Conservation (phyloP, 2,329 filamentous ascomycete species). For the Cordyceps javanica region DNA sequence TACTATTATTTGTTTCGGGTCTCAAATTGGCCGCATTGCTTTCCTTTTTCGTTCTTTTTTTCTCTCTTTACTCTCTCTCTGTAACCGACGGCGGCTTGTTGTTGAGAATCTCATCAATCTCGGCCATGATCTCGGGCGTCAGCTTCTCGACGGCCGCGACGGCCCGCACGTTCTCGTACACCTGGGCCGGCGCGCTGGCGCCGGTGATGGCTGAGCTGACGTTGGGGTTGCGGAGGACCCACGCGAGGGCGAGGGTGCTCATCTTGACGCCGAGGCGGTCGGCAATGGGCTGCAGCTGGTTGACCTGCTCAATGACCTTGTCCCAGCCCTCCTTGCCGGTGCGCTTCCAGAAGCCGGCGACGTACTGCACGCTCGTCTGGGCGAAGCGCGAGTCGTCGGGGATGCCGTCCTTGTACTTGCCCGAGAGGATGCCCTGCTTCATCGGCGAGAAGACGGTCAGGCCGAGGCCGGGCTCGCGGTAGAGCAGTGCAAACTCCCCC, state of each 20-base stretch:
- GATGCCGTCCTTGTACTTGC: constrained; percentile 61
- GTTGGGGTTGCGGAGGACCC: constrained; percentile 56
- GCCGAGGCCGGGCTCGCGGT: constrained; percentile 53
- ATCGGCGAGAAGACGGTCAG: constrained; percentile 59
- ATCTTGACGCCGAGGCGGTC: constrained; percentile 55
- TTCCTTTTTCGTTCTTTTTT: background rate
- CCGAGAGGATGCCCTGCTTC: constrained; percentile 51
- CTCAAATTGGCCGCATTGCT: too few species aligned
- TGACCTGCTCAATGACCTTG: constrained; percentile 52
- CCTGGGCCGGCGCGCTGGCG: constrained; percentile 51
- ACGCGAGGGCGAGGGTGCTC: constrained; percentile 52
- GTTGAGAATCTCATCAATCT: constrained; percentile 53
- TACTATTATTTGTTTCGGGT: too few species aligned
- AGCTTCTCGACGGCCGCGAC: constrained; percentile 47
- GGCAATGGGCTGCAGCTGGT: constrained; percentile 55
- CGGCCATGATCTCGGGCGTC: constrained; percentile 51
- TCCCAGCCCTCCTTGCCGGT: constrained; percentile 49
- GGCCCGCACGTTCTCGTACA: constrained; percentile 54
- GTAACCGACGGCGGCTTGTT: constrained; percentile 48
- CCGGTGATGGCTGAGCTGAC: constrained; percentile 57
- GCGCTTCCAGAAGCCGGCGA: constrained; percentile 46
- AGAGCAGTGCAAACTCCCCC: constrained; percentile 54
- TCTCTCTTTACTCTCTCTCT: constrained; percentile 24
- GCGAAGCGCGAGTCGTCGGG: constrained; percentile 54
- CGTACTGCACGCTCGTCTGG: constrained; percentile 48